phyloP scores from a whole-genome alignment of 805 yeast species.

The Saturnispora bothae region DNA sequence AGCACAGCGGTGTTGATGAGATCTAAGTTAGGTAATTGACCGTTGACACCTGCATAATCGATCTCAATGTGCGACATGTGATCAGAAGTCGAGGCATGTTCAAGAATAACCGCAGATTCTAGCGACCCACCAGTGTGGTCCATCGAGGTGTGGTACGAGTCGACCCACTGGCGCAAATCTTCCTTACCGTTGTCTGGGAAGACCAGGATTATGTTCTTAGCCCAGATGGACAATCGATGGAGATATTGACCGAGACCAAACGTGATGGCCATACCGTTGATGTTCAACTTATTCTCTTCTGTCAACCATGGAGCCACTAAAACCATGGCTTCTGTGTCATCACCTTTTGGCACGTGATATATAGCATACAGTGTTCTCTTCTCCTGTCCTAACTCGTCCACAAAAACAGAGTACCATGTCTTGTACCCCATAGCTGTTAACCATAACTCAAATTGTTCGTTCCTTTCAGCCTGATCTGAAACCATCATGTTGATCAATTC shows the following conservation, averaged over 20 bases:
- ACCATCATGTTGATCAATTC: conserved; percentile 36
- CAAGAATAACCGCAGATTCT: conserved; percentile 81
- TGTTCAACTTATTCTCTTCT: conserved; percentile 51
- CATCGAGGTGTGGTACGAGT: conserved; percentile 77
- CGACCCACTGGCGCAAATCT: conserved; percentile 80
- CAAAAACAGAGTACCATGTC: conserved; percentile 34
- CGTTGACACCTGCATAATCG: conserved; percentile 80
- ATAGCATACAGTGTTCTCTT: conserved; percentile 51
- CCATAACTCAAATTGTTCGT: conserved; percentile 44
- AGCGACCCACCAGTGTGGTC: conserved; percentile 89
- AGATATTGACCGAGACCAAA: conserved; percentile 72
- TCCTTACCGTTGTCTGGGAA: conserved; percentile 62
- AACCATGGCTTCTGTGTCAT: conserved; percentile 91
- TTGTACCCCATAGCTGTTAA: conserved; percentile 63
- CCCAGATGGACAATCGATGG: conserved; percentile 85
- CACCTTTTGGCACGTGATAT: conserved; percentile 89
- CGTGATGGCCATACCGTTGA: conserved; percentile 71
- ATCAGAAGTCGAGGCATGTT: conserved; percentile 56
- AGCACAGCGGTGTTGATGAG: conserved; percentile 72
- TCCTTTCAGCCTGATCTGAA: conserved; percentile 27
- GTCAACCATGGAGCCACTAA: conserved; percentile 82
- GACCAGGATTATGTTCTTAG: conserved; percentile 83
- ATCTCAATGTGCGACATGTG: conserved; percentile 66
- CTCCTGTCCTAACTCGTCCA: conserved; percentile 14
- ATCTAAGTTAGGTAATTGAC: conserved; percentile 92